Conservation (phyloP, 306 rosid species). For the Prunus davidiana region DNA sequence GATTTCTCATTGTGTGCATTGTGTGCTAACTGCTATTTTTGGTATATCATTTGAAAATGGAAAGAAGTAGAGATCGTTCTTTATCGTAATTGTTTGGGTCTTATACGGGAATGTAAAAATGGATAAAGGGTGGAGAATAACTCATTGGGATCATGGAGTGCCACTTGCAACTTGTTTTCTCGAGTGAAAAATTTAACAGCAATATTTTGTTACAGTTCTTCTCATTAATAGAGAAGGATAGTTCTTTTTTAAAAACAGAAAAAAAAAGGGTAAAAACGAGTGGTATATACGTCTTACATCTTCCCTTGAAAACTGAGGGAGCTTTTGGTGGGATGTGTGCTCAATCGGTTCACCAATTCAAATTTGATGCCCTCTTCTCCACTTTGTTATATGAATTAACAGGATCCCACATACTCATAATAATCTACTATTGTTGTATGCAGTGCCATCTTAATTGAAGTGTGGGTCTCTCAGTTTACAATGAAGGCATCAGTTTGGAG, state of each 20-base stretch:
- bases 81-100: background rate
- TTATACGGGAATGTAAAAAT: background rate
- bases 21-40: background rate
- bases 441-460: slow-evolving; percentile 18
- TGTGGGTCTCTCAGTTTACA: too few species aligned
- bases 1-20: background rate
- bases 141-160: background rate
- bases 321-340: too few species aligned
- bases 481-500: too few species aligned
- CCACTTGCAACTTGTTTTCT: too few species aligned
- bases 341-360: too few species aligned
- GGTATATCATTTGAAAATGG: background rate
- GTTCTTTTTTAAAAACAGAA: too few species aligned
- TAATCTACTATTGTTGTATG: background rate
- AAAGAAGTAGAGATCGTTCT: background rate
- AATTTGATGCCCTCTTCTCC: background rate
- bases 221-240: too few species aligned
- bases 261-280: too few species aligned
- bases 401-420: background rate
- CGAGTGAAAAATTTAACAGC: too few species aligned
- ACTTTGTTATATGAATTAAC: background rate
- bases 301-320: too few species aligned
- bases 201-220: too few species aligned
- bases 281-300: too few species aligned
- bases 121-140: background rate